Conservation (phyloP, 257 asterid genomes). For the Verbena officinalis region DNA sequence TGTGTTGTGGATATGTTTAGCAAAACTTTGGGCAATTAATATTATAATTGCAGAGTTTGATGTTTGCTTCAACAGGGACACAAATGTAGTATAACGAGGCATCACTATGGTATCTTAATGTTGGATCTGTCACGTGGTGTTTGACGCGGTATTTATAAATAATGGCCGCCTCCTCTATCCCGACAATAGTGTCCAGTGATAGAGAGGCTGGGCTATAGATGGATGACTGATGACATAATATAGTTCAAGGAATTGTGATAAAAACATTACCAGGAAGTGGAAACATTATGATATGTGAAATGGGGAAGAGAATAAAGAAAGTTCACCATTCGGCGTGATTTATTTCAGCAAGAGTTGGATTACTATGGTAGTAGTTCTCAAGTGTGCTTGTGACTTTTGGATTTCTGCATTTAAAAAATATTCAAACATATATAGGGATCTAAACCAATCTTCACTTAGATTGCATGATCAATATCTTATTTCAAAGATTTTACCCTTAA, state of each 20-base stretch:
- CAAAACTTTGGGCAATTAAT: neutral
- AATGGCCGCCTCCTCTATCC: neutral
- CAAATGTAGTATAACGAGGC: neutral
- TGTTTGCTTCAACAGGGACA: neutral
- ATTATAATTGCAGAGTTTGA: conserved; percentile 11
- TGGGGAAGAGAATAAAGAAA: neutral
- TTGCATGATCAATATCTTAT: neutral
- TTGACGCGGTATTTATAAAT: conserved; percentile 8
- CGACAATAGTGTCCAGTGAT: neutral
- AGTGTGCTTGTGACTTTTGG: conserved; percentile 3
- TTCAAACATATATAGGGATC: neutral
- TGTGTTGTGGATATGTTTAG: neutral
- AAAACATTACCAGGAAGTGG: conserved; percentile 12
- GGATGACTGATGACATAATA: neutral
- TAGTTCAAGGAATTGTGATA: neutral
- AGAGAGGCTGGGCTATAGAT: conserved; percentile 3
- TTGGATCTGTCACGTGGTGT: neutral
- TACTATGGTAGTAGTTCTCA: neutral
- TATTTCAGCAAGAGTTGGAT: neutral
- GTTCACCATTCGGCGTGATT: neutral
- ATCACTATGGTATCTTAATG: neutral
- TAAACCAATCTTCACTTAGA: neutral
- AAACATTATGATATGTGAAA: neutral
- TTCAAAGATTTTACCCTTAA: neutral
- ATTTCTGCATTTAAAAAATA: neutral